These are phyloP conservation scores for Leccinellum rugosiceps DNA, from an alignment of 768 basidiomycete genomes.

Conservation along the genomic window DNA sequence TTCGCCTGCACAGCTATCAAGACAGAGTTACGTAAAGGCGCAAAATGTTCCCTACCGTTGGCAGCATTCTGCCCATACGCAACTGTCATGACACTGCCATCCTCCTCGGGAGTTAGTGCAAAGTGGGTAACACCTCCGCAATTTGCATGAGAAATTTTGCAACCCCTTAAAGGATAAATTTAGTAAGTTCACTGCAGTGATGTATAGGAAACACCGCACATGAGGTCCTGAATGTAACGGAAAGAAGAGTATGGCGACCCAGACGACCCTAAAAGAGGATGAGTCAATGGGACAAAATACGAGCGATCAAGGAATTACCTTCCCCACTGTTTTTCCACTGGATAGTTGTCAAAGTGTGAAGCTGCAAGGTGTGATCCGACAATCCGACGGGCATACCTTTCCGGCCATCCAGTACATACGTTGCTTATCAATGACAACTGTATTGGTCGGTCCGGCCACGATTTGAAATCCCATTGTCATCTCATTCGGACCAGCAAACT, in stretches of 20 bases:
- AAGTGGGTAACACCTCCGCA: conserved; percentile 93
- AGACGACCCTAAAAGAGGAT: conserved; percentile 65
- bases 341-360: conserved; percentile 16
- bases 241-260: conserved; percentile 88
- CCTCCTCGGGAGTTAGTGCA: conserved; percentile 71
- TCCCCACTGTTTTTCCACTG: conserved; percentile 97
- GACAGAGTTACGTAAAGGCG: neutral
- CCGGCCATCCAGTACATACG: conserved; percentile 88
- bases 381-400: conserved; percentile 45
- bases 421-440: conserved; percentile 80
- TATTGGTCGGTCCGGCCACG: conserved; percentile 77
- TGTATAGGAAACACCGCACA: conserved; percentile 41
- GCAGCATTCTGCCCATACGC: conserved; percentile 84
- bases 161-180: conserved; percentile 49
- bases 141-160: conserved; percentile 64
- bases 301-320: conserved; percentile 40
- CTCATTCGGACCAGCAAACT: conserved; percentile 76
- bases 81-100: conserved; percentile 75
- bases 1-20: conserved; percentile 49
- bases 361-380: neutral
- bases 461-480: conserved; percentile 59
- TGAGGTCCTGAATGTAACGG: conserved; percentile 82
- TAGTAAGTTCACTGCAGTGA: neutral
- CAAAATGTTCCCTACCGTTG: conserved; percentile 48
- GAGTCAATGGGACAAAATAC: neutral